Base-by-base conservation (phyloP, 345 rosid genomes). In the Acer negundo region DNA sequence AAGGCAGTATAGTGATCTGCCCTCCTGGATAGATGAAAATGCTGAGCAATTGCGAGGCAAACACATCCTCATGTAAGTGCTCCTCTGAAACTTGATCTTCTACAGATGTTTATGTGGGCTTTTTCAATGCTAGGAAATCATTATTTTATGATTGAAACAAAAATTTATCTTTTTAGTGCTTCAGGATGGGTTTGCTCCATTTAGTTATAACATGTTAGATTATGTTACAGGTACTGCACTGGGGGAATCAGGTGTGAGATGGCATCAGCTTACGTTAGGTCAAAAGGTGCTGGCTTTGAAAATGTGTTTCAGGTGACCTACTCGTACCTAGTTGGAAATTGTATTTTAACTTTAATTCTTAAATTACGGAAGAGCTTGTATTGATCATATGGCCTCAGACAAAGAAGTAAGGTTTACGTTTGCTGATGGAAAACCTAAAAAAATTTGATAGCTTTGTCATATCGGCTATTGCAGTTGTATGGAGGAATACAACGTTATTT, bases 191-290 rank as follows among this genome's bases (percentile, higher is more conserved):
- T 59, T 59, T 59, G 58, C 58, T 53, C n/a, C 63, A 1, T 7
- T 24, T 28, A 47, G 20, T 20, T 47, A 2, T 35, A 67, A 68
- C 35, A 7, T 68, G 23, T 22, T 75, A 23, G 74, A 28, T 35
- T 65, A 35, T 65, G 38, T 70, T 84, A 28, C 72, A 94, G 99
- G 99, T 96, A 94, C 84, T 96, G 99, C 85, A 93, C 99, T 20
- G 98, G 97, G 62, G 99, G 99, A 71, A 95, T 95, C 79, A 86
- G 99, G 79, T 95, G 99, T 87, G 99, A 95, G 91, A 92, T 93
- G 95, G 99, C 98, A 28, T 96, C 97, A 19, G 97, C 99, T 19
- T 96, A 94, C 84, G 88, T 94, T 61, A 87, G 87, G 86, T 90
- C 94, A 53, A 96, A 95, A 87, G 99, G 98, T 75, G 74, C 80